A percentile compares a stretch with the other conserved stretches of the same genome.
These are phyloP conservation scores for Scenedesmus sp. DNA, from an alignment of 163 green algal species.

Conservation along the genomic window DNA sequence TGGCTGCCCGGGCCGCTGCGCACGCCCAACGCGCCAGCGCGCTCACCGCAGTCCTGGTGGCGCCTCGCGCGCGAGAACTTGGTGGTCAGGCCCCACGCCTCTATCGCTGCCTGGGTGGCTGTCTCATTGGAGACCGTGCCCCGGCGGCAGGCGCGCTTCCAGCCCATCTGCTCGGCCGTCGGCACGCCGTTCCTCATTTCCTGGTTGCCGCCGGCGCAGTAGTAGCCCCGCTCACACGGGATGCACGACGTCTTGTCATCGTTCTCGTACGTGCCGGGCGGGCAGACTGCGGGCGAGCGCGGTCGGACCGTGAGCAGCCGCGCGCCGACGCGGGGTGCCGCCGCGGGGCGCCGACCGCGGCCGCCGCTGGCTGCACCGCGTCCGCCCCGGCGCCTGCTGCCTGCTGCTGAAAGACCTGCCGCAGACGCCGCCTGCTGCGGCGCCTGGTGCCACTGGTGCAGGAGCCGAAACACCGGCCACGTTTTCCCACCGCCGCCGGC, in stretches of 20 bases:
- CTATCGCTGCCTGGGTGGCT: not conserved
- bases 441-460: too few species aligned
- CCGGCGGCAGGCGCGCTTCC: not conserved
- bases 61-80: not conserved
- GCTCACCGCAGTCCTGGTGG: constrained; percentile 11
- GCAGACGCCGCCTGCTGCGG: too few species aligned
- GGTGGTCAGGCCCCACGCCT: not conserved
- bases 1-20: not conserved
- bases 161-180: not conserved
- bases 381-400: too few species aligned
- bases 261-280: not conserved
- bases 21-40: not conserved
- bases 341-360: too few species aligned
- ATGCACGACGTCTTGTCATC: not conserved
- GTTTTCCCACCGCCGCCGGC: too few species aligned
- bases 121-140: not conserved
- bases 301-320: too few species aligned
- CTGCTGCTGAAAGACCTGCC: too few species aligned
- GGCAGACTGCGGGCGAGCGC: too few species aligned
- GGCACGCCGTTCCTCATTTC: not conserved
- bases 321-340: too few species aligned
- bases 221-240: constrained; percentile 2
- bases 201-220: not conserved
- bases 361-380: too few species aligned
- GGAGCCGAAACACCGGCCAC: too few species aligned